Evolutionary conservation across 2,329 filamentous ascomycete species (phyloP), one percentile per base, ranked within the genome.

Genomic region (Colletotrichum somersetense): DNA sequence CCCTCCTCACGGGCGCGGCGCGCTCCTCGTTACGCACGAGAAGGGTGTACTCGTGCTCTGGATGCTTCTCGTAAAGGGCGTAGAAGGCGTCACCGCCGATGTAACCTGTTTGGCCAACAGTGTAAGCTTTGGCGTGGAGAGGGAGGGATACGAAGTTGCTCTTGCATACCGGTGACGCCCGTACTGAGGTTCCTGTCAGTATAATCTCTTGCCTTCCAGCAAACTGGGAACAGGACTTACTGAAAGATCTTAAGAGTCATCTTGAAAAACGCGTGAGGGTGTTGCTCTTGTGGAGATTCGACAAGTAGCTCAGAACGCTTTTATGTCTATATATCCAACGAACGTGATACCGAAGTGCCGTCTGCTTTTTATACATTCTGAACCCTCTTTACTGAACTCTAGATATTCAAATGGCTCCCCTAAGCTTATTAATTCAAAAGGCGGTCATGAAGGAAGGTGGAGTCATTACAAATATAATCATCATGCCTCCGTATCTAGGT

Each of bases 21-120:
- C 85, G 85, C 20, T 82, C 79, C 70, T 85, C 80, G 72, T 82
- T 84, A 23, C 88, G 83, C 5, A 89, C 80, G 2, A 89, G 81
- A 5, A 85, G 78, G 0, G 81, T 81, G 67, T 83, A 83, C 12
- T 85, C 79, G 68, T 83, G 86, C n/a, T 87, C 82, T 3, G 85
- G 85, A 66, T 87, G 83, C 11, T 82, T 78, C 8, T 81, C 76
- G 66, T 80, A 75, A 8, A 89, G 77, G 18, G 79, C 77, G 61
- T 85, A 81, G 48, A 89, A 82, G 7, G 83, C 82, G 46, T 86
- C 83, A 8, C 87, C 88, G 53, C 88, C 88, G 66, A 89, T 83
- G 76, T 86, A 89, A 71, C 88, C 87, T 79, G 48, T 48, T 26
- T 23, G 11, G 5, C 55, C 16, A 23, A 33, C 1, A 16, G 18